phyloP scores from a whole-genome alignment of 2,329 filamentous ascomycete genomes.

The Ceratocystis cubensis region DNA sequence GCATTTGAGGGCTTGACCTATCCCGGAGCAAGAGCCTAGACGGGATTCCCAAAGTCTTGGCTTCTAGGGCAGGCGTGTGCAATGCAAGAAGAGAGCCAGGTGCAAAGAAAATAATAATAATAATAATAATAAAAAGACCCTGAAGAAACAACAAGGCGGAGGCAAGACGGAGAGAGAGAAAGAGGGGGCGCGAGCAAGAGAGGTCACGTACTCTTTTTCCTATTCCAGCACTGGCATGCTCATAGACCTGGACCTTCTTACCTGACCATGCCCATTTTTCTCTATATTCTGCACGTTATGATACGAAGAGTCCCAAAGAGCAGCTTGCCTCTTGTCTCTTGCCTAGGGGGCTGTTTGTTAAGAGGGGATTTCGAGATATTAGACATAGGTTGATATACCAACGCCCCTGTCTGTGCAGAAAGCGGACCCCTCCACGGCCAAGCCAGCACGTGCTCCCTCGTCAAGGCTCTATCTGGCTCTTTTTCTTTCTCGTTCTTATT shows the following conservation, averaged over 20 bases:
- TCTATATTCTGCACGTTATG: not conserved
- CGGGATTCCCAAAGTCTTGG: conserved; percentile 7
- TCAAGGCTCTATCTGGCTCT: conserved; percentile 3
- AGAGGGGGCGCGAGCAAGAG: not conserved
- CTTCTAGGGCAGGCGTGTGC: not conserved
- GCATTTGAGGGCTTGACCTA: conserved; percentile 1
- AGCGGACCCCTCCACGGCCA: not conserved
- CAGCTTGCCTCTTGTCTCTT: not conserved
- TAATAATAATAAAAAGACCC: not conserved
- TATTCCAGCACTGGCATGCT: not conserved
- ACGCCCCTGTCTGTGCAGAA: not conserved
- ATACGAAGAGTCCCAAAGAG: not conserved
- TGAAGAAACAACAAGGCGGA: not conserved
- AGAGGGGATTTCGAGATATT: not conserved
- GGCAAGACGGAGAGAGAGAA: not conserved
- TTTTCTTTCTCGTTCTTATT: not conserved
- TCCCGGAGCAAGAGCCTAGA: conserved; percentile 4
- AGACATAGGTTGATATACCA: not conserved
- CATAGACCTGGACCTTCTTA: not conserved
- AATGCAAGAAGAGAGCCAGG: too few species aligned
- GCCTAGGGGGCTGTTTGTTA: not conserved
- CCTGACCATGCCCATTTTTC: not conserved
- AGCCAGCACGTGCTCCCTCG: not conserved
- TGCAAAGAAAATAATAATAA: not conserved
- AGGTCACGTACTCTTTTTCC: not conserved